Base-by-base conservation (phyloP, 805 yeast genomes). In the Teunomyces funiuensis region DNA sequence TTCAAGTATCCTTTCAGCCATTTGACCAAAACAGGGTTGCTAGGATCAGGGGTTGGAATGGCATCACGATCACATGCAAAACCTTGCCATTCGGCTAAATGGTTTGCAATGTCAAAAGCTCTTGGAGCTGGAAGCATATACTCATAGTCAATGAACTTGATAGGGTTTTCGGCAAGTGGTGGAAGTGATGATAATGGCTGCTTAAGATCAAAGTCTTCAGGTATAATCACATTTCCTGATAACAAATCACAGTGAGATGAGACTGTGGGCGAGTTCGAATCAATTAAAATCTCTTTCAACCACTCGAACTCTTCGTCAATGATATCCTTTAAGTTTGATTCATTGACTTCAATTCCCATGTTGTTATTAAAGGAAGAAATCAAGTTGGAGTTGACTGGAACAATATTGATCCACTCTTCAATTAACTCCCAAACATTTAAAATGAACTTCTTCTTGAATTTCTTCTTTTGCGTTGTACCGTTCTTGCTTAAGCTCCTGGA, bases 11-110 rank as follows among this genome's bases (percentile, higher is more conserved):
- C 72, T 37, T 60, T 58, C 28, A 80, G 76, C 91, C 91, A 85
- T 22, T 60, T 59, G 3, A 76, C 65, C 55, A 83, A 60, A 1
- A 71, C 61, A 1, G 62, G 62, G 48, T 80, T 78, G 2, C 54
- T 42, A 6, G 44, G 47, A 0, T 67, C 43, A 1, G 85, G 84
- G 6, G 58, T 54, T 0, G 88, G 88, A 28, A 85, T 82, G 6
- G 74, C 74, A 9, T 69, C 58, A 17, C 75, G 70, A 49, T 81
- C 80, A 57, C 93, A 85, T 46, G 82, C 80, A 51, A 83, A 84
- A 2, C 93, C 93, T 57, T 85, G 93, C 88, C 90, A 83, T 57
- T 83, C 89, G 56, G 82, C 80, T 48, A 83, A 77, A 59, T 83
- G 89, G 50, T 83, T 83, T 10, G 88, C 83, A 16, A 83, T 80